These are phyloP conservation scores for Elongisporangium prolatum DNA, from an alignment of 352 stramenopile genomes.

Conservation along the genomic window DNA sequence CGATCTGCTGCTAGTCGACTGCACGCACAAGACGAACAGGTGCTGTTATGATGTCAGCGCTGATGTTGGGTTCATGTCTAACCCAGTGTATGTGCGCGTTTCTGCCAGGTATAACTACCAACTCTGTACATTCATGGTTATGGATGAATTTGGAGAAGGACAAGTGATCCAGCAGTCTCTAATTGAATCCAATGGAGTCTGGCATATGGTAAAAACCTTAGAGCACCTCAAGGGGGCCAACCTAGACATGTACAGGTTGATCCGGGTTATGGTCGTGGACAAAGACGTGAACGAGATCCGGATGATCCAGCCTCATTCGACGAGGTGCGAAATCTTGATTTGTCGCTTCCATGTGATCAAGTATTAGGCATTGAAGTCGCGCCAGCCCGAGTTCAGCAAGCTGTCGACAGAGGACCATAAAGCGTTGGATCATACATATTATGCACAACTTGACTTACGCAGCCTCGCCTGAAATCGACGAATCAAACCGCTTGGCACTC, in stretches of 20 bases:
- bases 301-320: constrained; percentile 5
- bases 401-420: constrained; percentile 11
- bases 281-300: constrained; percentile 17
- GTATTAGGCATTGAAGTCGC: constrained; percentile 7
- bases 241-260: background rate
- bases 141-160: constrained; percentile 8
- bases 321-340: constrained; percentile 2
- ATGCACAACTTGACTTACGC: constrained; percentile 21
- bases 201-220: constrained; percentile 10
- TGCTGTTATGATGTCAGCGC: background rate
- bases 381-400: constrained; percentile 9
- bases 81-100: no score
- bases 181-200: constrained; percentile 7
- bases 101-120: constrained; percentile 25
- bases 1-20: constrained; percentile 13
- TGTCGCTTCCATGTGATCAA: constrained; percentile 20
- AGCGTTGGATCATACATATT: constrained; percentile 1
- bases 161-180: constrained; percentile 7
- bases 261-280: constrained; percentile 16
- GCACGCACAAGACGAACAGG: constrained; percentile 18
- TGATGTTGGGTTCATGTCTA: no score
- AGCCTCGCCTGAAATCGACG: background rate
- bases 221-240: constrained; percentile 6
- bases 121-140: constrained; percentile 5
- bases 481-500: background rate